These are phyloP conservation scores for Russula emetica DNA, from an alignment of 768 basidiomycete species.

Conservation along the genomic window DNA sequence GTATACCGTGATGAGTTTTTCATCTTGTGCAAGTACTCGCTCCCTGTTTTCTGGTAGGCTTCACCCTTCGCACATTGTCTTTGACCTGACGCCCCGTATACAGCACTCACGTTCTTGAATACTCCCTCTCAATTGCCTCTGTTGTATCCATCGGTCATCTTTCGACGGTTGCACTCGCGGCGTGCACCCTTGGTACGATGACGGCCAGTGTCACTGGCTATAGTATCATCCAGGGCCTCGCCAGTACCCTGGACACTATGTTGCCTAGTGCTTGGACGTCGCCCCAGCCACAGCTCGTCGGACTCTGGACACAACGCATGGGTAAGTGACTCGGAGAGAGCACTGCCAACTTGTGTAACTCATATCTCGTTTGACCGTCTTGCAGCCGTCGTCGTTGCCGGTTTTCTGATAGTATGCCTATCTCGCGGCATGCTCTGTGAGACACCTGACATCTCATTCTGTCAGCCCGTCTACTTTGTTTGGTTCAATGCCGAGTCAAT, in stretches of 20 bases:
- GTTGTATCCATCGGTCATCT: conserved; percentile 89
- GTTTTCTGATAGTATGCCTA: conserved; percentile 54
- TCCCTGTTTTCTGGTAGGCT: conserved; percentile 65
- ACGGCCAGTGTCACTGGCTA: conserved; percentile 60
- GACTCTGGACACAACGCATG: conserved; percentile 89
- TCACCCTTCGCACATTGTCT: neutral
- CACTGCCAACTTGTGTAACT: neutral
- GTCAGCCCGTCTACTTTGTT: conserved; percentile 52
- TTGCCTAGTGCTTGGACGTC: conserved; percentile 96
- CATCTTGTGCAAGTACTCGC: conserved; percentile 57
- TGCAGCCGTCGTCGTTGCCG: conserved; percentile 59
- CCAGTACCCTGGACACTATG: conserved; percentile 86
- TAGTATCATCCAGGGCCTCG: conserved; percentile 77
- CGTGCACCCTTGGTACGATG: conserved; percentile 48
- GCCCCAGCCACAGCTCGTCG: conserved; percentile 73
- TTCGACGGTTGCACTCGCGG: conserved; percentile 85
- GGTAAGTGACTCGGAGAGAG: conserved; percentile 41
- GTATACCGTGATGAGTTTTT: conserved; percentile 55
- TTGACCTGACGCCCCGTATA: neutral
- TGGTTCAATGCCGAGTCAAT: conserved; percentile 85
- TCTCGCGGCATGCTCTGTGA: neutral
- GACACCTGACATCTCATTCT: conserved; percentile 4
- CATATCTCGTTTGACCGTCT: neutral
- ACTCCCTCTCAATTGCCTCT: conserved; percentile 76
- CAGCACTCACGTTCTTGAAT: conserved; percentile 80